A percentile compares a stretch with the other conserved stretches of the same genome.
Conservation (phyloP, 192 early-diverging fungal species). For the Gigaspora rosea region DNA sequence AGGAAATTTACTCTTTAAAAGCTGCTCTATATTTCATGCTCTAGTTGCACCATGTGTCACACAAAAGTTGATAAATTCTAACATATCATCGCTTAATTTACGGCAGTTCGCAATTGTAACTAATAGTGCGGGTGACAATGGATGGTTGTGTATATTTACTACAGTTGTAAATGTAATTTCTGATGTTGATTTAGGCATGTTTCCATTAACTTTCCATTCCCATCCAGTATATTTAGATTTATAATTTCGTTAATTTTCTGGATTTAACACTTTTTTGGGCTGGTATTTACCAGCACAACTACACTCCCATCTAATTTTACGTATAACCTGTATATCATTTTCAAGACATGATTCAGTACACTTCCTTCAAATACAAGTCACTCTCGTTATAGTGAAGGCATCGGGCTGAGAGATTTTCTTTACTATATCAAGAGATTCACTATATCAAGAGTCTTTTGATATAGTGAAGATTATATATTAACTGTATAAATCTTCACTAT, state of each 20-base stretch:
- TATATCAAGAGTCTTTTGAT: too few species aligned
- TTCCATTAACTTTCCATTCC: conserved; percentile 1
- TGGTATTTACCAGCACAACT: too few species aligned
- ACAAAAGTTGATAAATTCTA: conserved; percentile 13
- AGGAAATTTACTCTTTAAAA: background rate
- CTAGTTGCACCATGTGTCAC: background rate
- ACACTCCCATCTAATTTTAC: too few species aligned
- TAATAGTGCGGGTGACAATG: background rate
- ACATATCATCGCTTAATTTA: too few species aligned
- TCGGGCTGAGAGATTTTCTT: too few species aligned
- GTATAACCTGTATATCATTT: too few species aligned
- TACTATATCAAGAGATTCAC: too few species aligned
- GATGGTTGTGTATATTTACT: background rate
- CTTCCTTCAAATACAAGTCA: too few species aligned
- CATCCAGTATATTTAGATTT: background rate
- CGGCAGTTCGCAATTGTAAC: background rate
- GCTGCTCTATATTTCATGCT: conserved; percentile 1
- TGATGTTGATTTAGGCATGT: background rate
- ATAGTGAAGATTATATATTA: too few species aligned
- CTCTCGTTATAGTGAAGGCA: too few species aligned
- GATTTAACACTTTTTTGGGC: conserved; percentile 1
- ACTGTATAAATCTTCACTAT: too few species aligned
- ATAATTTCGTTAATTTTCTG: background rate
- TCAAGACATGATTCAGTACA: too few species aligned
- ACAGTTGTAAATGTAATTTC: conserved; percentile 2